Conservation (phyloP, 2,329 filamentous ascomycete genomes). For the Zymoseptoria passerinii region DNA sequence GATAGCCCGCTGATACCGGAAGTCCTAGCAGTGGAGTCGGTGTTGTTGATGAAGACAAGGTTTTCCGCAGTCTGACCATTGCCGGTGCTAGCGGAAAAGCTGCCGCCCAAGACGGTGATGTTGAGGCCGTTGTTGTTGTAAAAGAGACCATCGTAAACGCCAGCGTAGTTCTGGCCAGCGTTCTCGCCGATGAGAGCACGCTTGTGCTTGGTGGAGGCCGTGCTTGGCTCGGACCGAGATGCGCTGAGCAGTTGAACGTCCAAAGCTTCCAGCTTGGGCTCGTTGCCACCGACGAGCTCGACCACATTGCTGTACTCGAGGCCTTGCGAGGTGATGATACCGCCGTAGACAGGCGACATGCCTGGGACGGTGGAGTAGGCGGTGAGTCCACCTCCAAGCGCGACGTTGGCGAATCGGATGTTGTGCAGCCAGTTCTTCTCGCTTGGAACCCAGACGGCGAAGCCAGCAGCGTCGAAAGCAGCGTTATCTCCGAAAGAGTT, state of each 20-base stretch:
- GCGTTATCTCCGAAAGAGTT: slow-evolving; percentile 57
- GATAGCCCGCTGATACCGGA: slow-evolving; percentile 59
- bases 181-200: slow-evolving; percentile 32
- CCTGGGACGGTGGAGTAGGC: slow-evolving; percentile 59
- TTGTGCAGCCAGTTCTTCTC: slow-evolving; percentile 81
- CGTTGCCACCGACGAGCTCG: slow-evolving; percentile 46
- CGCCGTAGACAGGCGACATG: slow-evolving; percentile 62
- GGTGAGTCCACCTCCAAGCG: slow-evolving; percentile 64
- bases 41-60: slow-evolving; percentile 70
- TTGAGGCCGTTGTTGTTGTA: slow-evolving; percentile 64
- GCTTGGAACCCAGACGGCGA: slow-evolving; percentile 89
- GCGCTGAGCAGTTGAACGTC: slow-evolving; percentile 46
- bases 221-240: slow-evolving; percentile 12
- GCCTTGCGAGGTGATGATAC: slow-evolving; percentile 71
- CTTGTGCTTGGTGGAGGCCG: slow-evolving; percentile 29
- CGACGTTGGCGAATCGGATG: slow-evolving; percentile 53
- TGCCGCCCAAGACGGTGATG: slow-evolving; percentile 78
- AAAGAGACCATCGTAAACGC: slow-evolving; percentile 71
- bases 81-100: slow-evolving; percentile 63
- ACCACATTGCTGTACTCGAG: slow-evolving; percentile 65
- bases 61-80: slow-evolving; percentile 70
- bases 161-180: slow-evolving; percentile 44
- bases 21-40: slow-evolving; percentile 41
- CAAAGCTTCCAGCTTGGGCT: slow-evolving; percentile 39
- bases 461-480: slow-evolving; percentile 58